Base-by-base conservation (phyloP, 1,284 basidiomycete species). In the Ceratobasidium sp. region DNA sequence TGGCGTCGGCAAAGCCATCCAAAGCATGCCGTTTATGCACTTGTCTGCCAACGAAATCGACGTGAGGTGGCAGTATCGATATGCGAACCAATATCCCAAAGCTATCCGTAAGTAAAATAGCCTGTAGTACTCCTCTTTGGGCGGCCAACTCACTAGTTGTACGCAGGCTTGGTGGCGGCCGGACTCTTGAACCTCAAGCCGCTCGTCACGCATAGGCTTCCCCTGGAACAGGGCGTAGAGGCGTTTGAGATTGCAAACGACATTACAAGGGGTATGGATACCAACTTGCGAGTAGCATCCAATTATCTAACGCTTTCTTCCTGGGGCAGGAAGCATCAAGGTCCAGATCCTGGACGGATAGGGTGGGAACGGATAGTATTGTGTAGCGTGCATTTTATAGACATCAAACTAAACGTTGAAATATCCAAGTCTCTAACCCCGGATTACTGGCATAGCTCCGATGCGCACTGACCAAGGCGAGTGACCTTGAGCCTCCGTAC, bases 131-230 rank as follows among this genome's bases (percentile, higher is more conserved):
- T 46, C 1, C 5, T 22, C n/a, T 16, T 58, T 24, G 14, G 22
- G 2, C 27, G 24, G 19, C 29, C 24, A 19, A 46, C 56, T 69
- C 14, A 43, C 14, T 37, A 11, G 43, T 5, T 46, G 13, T 34
- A 46, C 29, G 24, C 37, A 71, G 68, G 68, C 24, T 87, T 98
- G 49, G 92, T 92, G 43, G 84, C 90, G 13, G 87, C 87, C 76
- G 93, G 93, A 59, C 90, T 91, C 80, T 88, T 98, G 79, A 86
- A 97, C 83, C 85, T 98, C 77, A 95, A 93, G 83, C 91, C 94
- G 14, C 86, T 98, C 49, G 92, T 98, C 66, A 95, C 95, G 6
- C 94, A 96, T 81, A 86, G 90, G 34, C 96, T 91, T 83, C 81
- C 86, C 22, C 91, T 97, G 78, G 86, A 90, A 54, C 83, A 92